Base-by-base conservation (phyloP, 257 asterid species). In the Rehmannia glutinosa region DNA sequence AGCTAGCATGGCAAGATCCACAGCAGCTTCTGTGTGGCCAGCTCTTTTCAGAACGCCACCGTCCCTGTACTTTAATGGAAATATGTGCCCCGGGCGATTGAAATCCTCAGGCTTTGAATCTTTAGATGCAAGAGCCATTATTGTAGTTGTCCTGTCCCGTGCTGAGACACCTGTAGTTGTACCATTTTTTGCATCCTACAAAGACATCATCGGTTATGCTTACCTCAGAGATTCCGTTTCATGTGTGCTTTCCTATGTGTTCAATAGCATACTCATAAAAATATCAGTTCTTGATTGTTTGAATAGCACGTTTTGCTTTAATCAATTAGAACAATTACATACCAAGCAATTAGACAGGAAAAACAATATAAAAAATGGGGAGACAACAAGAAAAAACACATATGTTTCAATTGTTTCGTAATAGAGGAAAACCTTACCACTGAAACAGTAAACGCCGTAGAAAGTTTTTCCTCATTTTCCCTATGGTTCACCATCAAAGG, bases 41-140 rank as follows among this genome's bases (percentile, higher is more conserved):
- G 99, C 99, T 82, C 99, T 74, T 86, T 94, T 94, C 53, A 94
- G 77, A 72, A 94, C 99, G 62, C 99, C 99, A 1, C 99, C 99
- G 64, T 84, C 87, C 63, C 96, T 81, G 77, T 94, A 94, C 78
- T 86, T 94, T 20, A 94, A 69, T 1, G 99, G 97, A 77, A 94
- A 94, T 81, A 94, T 94, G 81, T 94, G 99, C 16, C 99, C 99
- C 2, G 99, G 99, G 23, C 99, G 95, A 69, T 91, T 88, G 76
- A 94, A 94, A 80, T 94, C 97, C 86, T 82, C 88, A 5, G 97
- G 96, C 71, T 65, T 82, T 2, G 99, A 94, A 53, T 87, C 95
- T 73, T 82, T 81, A 1, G 96, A 85, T 10, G 94, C 89, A 78
- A 94, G 99, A 53, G 96, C 85, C 84, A 71, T 15, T 72, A 94